phyloP scores from a whole-genome alignment of 441 rosid species.

The Codiaeum variegatum region DNA sequence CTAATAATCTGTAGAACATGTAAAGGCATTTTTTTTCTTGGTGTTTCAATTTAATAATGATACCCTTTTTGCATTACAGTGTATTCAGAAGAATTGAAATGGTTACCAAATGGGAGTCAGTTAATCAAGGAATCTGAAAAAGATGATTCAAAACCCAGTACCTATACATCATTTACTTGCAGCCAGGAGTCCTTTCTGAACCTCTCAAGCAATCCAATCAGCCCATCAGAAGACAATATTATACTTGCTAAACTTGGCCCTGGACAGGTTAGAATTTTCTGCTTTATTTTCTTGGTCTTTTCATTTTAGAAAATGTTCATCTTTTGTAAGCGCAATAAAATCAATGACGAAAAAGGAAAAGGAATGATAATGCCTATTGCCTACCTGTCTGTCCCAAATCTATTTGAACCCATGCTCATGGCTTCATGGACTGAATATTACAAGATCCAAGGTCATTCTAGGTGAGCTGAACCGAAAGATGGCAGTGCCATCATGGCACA shows the following conservation, averaged over 20 bases:
- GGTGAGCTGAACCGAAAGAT: background rate
- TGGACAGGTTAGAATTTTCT: constrained; percentile 55
- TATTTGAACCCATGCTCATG: background rate
- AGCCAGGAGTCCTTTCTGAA: constrained; percentile 64
- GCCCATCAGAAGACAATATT: constrained; percentile 42
- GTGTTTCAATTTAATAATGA: constrained; percentile 11
- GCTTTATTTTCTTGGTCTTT: background rate
- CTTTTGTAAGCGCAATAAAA: background rate
- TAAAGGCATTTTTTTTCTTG: constrained; percentile 6
- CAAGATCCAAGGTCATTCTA: background rate
- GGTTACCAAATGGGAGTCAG: constrained; percentile 90
- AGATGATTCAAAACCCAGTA: constrained; percentile 47
- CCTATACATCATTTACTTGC: constrained; percentile 71
- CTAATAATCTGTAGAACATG: background rate
- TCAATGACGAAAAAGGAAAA: background rate
- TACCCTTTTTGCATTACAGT: constrained; percentile 39
- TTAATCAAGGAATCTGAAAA: constrained; percentile 54
- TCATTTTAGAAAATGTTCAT: background rate
- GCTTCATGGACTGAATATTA: background rate
- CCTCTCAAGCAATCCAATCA: constrained; percentile 51
- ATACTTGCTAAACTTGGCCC: constrained; percentile 79
- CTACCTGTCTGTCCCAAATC: background rate
- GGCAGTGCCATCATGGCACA: too few relatives aligned
- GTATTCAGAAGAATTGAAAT: constrained; percentile 59
- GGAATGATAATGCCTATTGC: background rate